Conservation (phyloP, 2,329 filamentous ascomycete species). For the Beauveria brongniartii region DNA sequence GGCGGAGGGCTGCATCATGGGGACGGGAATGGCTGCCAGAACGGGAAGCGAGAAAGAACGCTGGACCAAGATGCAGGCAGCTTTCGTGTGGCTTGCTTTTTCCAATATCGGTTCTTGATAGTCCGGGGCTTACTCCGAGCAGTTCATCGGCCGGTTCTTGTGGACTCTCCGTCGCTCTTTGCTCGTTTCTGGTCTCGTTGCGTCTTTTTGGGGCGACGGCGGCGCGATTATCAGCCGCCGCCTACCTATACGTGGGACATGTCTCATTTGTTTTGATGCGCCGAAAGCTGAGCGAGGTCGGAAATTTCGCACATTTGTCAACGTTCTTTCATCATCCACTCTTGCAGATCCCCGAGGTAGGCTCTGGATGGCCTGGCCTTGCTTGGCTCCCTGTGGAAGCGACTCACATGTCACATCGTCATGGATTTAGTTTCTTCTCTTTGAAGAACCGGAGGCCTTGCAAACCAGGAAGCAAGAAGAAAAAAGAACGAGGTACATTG, state of each 20-base stretch:
- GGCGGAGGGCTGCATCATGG: not conserved
- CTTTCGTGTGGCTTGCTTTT: not conserved
- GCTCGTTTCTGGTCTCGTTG: no score
- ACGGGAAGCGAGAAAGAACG: not conserved
- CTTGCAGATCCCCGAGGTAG: conserved; percentile 1
- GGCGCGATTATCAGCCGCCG: not conserved
- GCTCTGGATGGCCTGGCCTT: not conserved
- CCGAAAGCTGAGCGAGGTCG: not conserved
- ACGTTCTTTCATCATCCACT: not conserved
- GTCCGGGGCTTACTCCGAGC: not conserved
- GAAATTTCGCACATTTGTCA: not conserved
- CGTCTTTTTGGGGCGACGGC: no score
- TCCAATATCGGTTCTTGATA: not conserved
- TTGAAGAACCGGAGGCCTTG: not conserved
- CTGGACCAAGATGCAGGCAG: not conserved
- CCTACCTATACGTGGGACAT: not conserved
- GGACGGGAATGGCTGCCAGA: not conserved
- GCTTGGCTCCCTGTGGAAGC: conserved; percentile 4
- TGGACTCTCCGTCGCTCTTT: no score
- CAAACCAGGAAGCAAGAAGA: not conserved
- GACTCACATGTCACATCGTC: conserved; percentile 9
- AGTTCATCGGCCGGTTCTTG: no score
- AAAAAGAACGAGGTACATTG: not conserved
- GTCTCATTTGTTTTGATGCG: not conserved
- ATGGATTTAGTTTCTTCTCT: not conserved